Conservation (phyloP, 2,329 filamentous ascomycete species). For the Colletotrichum sojae region DNA sequence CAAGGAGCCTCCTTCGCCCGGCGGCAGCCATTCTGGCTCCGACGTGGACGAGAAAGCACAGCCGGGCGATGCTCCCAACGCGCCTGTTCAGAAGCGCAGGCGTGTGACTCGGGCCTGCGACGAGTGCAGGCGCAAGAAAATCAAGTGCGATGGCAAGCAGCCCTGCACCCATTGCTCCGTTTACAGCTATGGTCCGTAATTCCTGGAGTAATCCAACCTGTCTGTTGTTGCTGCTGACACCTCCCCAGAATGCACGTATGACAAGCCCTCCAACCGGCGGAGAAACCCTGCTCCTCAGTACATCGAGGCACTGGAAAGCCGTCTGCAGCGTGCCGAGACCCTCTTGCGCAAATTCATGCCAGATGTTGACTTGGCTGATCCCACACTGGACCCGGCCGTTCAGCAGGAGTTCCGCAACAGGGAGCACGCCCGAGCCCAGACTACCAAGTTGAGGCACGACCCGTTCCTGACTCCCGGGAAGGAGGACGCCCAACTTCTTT, state of each 20-base stretch:
- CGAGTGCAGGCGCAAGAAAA: conserved; percentile 87
- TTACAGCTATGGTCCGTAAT: conserved; percentile 90
- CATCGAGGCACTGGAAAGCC: conserved; percentile 88
- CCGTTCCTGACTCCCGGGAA: conserved; percentile 54
- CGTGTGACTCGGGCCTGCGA: conserved; percentile 87
- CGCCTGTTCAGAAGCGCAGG: conserved; percentile 81
- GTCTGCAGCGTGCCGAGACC: conserved; percentile 86
- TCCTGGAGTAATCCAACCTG: background rate
- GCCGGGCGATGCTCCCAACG: conserved; percentile 54
- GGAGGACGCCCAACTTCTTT: conserved; percentile 83
- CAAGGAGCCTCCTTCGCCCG: conserved; percentile 55
- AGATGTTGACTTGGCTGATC: conserved; percentile 87
- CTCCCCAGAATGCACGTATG: conserved; percentile 87
- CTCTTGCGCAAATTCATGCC: conserved; percentile 85
- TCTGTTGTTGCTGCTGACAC: conserved; percentile 43
- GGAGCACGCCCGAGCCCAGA: conserved; percentile 64
- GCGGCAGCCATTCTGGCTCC: conserved; percentile 60
- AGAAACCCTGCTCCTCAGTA: conserved; percentile 94
- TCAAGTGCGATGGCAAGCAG: conserved; percentile 89
- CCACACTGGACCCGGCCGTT: conserved; percentile 82
- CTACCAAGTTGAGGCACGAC: conserved; percentile 57
- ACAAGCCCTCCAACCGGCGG: conserved; percentile 92
- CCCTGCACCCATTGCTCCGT: conserved; percentile 97
- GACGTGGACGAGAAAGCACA: conserved; percentile 54
- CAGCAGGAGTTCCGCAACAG: conserved; percentile 76